A percentile compares a stretch with the other conserved stretches of the same genome.
Evolutionary conservation across 305 asterid species (phyloP).

Genomic region (Fraxinus ornus): DNA sequence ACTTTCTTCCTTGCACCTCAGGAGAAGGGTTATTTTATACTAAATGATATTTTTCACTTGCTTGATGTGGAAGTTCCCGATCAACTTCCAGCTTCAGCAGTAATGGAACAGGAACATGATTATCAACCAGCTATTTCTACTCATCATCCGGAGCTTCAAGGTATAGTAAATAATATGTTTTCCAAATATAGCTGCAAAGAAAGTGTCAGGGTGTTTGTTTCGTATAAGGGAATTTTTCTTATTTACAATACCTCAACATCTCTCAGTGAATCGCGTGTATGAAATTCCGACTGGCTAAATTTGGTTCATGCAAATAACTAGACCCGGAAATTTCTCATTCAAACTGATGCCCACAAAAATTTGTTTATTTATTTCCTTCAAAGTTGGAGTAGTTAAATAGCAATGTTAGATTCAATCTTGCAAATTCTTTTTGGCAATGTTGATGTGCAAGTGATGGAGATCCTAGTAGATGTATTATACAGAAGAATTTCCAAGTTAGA

Average conservation of each 20-base stretch:
- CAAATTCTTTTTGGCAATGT: too few species aligned
- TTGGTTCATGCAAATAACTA: not conserved
- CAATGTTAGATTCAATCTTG: too few species aligned
- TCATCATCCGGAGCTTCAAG: slow-evolving; percentile 53
- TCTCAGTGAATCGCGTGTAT: not conserved
- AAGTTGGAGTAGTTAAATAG: too few species aligned
- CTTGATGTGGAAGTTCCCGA: slow-evolving; percentile 52
- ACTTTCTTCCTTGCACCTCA: slow-evolving; percentile 97
- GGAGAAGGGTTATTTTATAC: slow-evolving; percentile 85
- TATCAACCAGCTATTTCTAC: slow-evolving; percentile 58
- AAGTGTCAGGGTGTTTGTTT: not conserved
- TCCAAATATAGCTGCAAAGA: slow-evolving; percentile 2
- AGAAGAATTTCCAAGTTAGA: too few species aligned
- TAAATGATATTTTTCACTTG: slow-evolving; percentile 81
- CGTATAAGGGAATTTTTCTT: not conserved
- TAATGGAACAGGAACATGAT: slow-evolving; percentile 48
- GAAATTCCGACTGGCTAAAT: too few species aligned
- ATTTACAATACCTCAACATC: not conserved
- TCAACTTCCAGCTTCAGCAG: slow-evolving; percentile 47
- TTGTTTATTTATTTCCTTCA: too few species aligned
- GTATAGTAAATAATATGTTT: slow-evolving; percentile 35
- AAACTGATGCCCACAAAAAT: not conserved
- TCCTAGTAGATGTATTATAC: too few species aligned
- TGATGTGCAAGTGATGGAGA: too few species aligned
- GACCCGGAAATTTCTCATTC: not conserved